A percentile compares a stretch with the other conserved stretches of the same genome.
phyloP scores from a whole-genome alignment of 176 grass and related monocot species.

The Cenchrus fungigraminus region DNA sequence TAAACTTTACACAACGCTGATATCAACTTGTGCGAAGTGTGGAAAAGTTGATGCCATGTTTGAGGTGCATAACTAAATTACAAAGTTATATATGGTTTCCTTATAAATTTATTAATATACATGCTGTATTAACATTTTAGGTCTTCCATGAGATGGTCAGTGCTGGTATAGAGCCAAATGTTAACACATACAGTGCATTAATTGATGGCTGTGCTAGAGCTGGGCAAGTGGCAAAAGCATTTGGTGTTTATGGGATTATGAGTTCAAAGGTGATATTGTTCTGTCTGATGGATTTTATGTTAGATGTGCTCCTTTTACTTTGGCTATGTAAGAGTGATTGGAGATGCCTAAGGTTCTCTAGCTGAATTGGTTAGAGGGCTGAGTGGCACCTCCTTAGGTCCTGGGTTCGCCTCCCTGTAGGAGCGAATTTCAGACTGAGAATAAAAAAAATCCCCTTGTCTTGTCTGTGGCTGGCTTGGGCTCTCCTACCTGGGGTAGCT shows the following conservation, averaged over 20 bases:
- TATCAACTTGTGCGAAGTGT: constrained; percentile 94
- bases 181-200: constrained; percentile 90
- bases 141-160: constrained; percentile 98
- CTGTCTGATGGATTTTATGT: constrained; percentile 32
- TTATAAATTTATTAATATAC: constrained; percentile 26
- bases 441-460: too few relatives aligned
- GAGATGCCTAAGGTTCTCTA: too few relatives aligned
- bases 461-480: too few relatives aligned
- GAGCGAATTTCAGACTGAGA: too few relatives aligned
- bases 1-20: constrained; percentile 95
- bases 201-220: constrained; percentile 97
- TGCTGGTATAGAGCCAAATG: constrained; percentile 92
- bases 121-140: constrained; percentile 45
- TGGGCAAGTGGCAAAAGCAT: constrained; percentile 98
- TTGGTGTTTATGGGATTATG: constrained; percentile 97
- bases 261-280: constrained; percentile 85
- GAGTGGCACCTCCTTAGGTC: too few relatives aligned
- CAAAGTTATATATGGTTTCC: constrained; percentile 13
- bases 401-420: too few relatives aligned
- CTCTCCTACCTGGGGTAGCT: too few relatives aligned
- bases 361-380: too few relatives aligned
- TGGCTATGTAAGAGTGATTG: constrained; percentile 10
- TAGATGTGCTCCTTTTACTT: constrained; percentile 27
- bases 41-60: constrained; percentile 99
- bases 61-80: constrained; percentile 75